Evolutionary conservation across 1,139 yeast species (phyloP).

Genomic region (Magnusiomyces tetraspermus): DNA sequence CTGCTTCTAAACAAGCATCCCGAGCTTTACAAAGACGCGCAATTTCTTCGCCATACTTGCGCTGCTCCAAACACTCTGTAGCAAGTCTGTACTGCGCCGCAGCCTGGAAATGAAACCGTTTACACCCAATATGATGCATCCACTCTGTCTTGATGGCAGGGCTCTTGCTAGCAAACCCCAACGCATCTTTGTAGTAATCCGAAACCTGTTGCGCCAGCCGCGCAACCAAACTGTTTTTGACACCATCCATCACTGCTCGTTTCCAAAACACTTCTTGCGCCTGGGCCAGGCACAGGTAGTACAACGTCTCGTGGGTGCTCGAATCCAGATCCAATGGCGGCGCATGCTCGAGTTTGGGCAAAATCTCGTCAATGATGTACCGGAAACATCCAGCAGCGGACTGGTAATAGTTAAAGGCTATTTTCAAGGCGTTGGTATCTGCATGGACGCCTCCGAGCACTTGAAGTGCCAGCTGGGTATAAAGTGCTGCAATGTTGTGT

Average conservation of each 20-base stretch:
- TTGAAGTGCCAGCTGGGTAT: conserved; percentile 44
- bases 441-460: conserved; percentile 23
- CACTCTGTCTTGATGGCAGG: conserved; percentile 52
- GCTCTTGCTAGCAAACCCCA: conserved; percentile 39
- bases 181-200: conserved; percentile 44
- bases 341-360: conserved; percentile 22
- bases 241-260: conserved; percentile 46
- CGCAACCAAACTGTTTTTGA: conserved; percentile 55
- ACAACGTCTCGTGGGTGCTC: conserved; percentile 38
- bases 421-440: conserved; percentile 49
- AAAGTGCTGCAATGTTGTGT: conserved; percentile 60
- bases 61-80: conserved; percentile 38
- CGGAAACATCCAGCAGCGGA: conserved; percentile 60
- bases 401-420: conserved; percentile 54
- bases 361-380: conserved; percentile 29
- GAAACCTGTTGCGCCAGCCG: conserved; percentile 57
- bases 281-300: conserved; percentile 59
- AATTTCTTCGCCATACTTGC: conserved; percentile 63
- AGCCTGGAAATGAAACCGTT: conserved; percentile 54
- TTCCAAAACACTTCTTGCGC: conserved; percentile 86
- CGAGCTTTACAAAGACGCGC: conserved; percentile 44
- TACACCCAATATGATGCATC: conserved; percentile 51
- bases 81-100: conserved; percentile 62
- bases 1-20: conserved; percentile 23
- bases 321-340: conserved; percentile 40